Conservation (phyloP, 225 moss, liverwort and hornwort species). For the Polytrichum commune region DNA sequence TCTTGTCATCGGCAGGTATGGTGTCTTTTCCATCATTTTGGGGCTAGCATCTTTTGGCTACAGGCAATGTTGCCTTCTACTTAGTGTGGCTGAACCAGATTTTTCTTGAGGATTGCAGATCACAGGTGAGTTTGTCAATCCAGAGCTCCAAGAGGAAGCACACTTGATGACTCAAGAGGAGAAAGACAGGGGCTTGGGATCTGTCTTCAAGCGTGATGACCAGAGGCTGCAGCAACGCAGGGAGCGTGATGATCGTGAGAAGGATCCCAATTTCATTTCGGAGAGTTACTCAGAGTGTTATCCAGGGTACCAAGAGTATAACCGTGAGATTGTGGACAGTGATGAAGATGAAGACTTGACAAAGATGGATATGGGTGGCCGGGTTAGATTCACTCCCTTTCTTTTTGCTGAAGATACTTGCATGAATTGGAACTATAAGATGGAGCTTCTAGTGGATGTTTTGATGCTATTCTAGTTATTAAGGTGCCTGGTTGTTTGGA, state of each 20-base stretch:
- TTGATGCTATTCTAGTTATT: neutral
- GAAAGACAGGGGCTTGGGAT: conserved; percentile 94
- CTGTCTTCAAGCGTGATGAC: conserved; percentile 99
- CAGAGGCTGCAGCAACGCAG: conserved; percentile 89
- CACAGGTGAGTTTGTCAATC: conserved; percentile 53
- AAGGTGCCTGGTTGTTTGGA: neutral
- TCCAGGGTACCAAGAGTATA: conserved; percentile 99
- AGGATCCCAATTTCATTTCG: conserved; percentile 98
- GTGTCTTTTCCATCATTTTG: too few species aligned
- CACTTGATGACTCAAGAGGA: conserved; percentile 98
- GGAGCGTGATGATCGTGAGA: conserved; percentile 94
- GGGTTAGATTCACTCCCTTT: conserved; percentile 43
- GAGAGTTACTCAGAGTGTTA: conserved; percentile 99
- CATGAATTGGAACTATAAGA: too few species aligned
- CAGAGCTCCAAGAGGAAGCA: conserved; percentile 65
- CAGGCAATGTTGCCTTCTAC: too few species aligned
- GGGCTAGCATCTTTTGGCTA: too few species aligned
- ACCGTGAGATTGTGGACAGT: conserved; percentile 97
- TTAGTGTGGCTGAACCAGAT: conserved; percentile 12
- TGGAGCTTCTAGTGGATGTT: too few species aligned
- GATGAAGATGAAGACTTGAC: conserved; percentile 98
- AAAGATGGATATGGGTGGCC: conserved; percentile 99
- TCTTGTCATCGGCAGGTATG: too few species aligned
- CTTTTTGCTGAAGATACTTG: neutral
- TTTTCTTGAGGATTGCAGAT: conserved; percentile 27